A percentile compares a stretch with the other conserved stretches of the same genome.
phyloP scores from a whole-genome alignment of 148 eudicot species.

The Diospyros lotus region DNA sequence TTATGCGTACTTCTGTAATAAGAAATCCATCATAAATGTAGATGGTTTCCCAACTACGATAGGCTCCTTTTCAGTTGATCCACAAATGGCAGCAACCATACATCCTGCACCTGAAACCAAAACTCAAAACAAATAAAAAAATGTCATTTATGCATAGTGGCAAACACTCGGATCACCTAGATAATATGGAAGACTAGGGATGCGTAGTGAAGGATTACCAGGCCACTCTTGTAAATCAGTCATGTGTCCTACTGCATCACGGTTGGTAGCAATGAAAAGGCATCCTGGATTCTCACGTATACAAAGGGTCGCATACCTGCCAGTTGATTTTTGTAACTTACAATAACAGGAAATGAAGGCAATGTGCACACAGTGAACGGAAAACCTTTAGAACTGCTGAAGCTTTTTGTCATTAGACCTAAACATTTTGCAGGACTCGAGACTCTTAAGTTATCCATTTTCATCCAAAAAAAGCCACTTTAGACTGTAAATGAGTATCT shows the following conservation, averaged over 20 bases:
- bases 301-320: constrained; percentile 93
- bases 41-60: constrained; percentile 93
- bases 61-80: constrained; percentile 80
- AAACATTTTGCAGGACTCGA: background rate
- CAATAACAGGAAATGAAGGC: background rate
- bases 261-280: constrained; percentile 87
- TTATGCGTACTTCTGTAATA: constrained; percentile 58
- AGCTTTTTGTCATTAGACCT: background rate
- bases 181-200: background rate
- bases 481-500: background rate
- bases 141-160: background rate
- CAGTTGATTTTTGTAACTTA: background rate
- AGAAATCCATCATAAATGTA: constrained; percentile 77
- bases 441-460: background rate
- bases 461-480: background rate
- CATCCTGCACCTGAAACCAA: constrained; percentile 80
- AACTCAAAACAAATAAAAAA: constrained; percentile 5
- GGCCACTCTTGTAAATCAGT: constrained; percentile 97
- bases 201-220: constrained; percentile 35
- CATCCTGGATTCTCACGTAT: constrained; percentile 97
- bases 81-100: constrained; percentile 95
- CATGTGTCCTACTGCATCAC: constrained; percentile 88
- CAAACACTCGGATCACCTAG: background rate
- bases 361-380: background rate
- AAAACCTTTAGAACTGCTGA: background rate